phyloP scores from a whole-genome alignment of 2,329 filamentous ascomycete species.

The Venturia carpophila region DNA sequence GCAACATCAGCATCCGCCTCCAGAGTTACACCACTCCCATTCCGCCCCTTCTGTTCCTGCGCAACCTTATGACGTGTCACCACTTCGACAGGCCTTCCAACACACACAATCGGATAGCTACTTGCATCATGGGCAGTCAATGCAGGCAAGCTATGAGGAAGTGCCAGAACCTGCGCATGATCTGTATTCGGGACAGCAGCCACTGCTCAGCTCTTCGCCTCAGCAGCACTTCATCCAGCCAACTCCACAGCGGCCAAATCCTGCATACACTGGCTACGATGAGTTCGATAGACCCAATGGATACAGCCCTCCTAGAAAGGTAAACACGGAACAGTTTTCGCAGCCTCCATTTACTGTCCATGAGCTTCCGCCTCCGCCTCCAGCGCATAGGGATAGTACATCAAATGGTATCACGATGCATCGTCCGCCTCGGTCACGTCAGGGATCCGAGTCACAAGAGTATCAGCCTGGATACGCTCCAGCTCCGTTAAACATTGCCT shows the following conservation, averaged over 20 bases:
- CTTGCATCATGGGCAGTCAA: slow-evolving; percentile 13
- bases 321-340: background rate
- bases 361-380: slow-evolving; percentile 30
- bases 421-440: slow-evolving; percentile 12
- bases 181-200: background rate
- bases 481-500: slow-evolving; percentile 24
- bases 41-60: slow-evolving; percentile 11
- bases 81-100: slow-evolving; percentile 11
- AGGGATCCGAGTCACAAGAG: slow-evolving; percentile 20
- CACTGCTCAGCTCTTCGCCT: background rate
- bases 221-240: slow-evolving; percentile 12
- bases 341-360: background rate
- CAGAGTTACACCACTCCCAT: slow-evolving; percentile 13
- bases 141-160: slow-evolving; percentile 8
- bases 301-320: background rate
- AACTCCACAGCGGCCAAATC: background rate
- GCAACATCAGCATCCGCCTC: background rate
- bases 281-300: slow-evolving; percentile 1
- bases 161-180: slow-evolving; percentile 3
- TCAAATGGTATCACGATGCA: slow-evolving; percentile 23
- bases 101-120: slow-evolving; percentile 16
- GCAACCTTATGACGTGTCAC: background rate
- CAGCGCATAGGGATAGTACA: slow-evolving; percentile 31
- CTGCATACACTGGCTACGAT: slow-evolving; percentile 9
- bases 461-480: slow-evolving; percentile 28